Percentiles rank a stretch among this genome's conserved stretches.
Conservation (phyloP, 345 rosid genomes). For the Gossypium thurberi region DNA sequence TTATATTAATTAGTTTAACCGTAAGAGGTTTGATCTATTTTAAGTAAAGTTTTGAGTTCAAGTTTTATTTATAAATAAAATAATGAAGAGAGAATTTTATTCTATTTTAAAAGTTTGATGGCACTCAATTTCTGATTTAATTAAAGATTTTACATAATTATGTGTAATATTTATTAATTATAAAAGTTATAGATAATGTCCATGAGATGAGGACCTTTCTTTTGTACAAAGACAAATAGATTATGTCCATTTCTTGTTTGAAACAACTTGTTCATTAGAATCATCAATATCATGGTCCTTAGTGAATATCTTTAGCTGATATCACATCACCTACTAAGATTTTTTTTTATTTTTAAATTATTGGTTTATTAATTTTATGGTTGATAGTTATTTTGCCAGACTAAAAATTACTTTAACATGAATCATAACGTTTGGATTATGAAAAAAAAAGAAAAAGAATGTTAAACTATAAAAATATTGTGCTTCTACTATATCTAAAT, state of each 20-base stretch:
- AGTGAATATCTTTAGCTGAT: conserved; percentile 12
- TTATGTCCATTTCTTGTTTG: conserved; percentile 26
- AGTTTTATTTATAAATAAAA: no score
- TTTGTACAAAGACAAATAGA: conserved; percentile 35
- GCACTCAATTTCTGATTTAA: no score
- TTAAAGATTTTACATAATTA: no score
- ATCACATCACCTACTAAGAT: conserved; percentile 15
- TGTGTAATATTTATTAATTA: background rate
- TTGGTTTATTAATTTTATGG: background rate
- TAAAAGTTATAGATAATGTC: background rate
- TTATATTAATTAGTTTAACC: no score
- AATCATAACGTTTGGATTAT: background rate
- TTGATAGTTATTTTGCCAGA: background rate
- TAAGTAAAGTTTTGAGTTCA: no score
- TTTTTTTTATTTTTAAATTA: background rate
- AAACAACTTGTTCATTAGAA: conserved; percentile 26
- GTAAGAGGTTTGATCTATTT: no score
- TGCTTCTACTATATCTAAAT: background rate
- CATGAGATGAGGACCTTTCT: background rate
- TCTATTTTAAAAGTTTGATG: no score
- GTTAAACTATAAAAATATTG: no score
- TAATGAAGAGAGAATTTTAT: no score
- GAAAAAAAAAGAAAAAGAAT: background rate
- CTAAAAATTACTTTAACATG: background rate
- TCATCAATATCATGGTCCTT: conserved; percentile 15